Percentiles rank a stretch among this genome's conserved stretches.
phyloP scores from a whole-genome alignment of 2,329 filamentous ascomycete species.

The Colletotrichum trifolii region DNA sequence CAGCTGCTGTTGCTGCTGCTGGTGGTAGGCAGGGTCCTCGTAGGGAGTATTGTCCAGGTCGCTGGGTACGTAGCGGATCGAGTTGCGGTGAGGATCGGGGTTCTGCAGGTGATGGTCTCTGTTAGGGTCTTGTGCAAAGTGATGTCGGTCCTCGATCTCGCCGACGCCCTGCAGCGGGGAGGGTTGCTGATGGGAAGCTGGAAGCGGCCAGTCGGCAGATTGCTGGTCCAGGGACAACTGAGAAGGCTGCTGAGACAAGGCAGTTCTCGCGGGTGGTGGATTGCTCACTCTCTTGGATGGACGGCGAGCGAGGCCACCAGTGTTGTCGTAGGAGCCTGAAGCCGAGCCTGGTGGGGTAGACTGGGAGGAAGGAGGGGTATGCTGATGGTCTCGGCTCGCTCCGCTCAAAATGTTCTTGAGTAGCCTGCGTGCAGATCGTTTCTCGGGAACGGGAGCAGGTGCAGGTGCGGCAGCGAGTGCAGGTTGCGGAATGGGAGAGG shows the following conservation, averaged over 20 bases:
- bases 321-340: constrained; percentile 58
- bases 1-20: constrained; percentile 47
- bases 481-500: constrained; percentile 36
- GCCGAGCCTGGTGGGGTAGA: constrained; percentile 39
- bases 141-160: constrained; percentile 50
- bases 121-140: constrained; percentile 52
- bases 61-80: constrained; percentile 60
- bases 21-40: constrained; percentile 57
- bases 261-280: constrained; percentile 56
- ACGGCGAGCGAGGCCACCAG: constrained; percentile 60
- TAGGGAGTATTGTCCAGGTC: constrained; percentile 59
- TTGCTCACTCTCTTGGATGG: constrained; percentile 69
- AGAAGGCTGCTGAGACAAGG: constrained; percentile 47
- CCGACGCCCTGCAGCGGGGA: constrained; percentile 59
- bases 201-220: constrained; percentile 47
- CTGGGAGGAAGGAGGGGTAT: constrained; percentile 40
- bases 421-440: constrained; percentile 63
- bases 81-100: constrained; percentile 51
- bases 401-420: constrained; percentile 65
- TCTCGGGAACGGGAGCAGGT: constrained; percentile 46
- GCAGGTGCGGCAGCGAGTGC: constrained; percentile 35
- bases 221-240: constrained; percentile 52
- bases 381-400: constrained; percentile 46
- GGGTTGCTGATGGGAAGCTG: constrained; percentile 47
- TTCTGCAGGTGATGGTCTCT: constrained; percentile 53